A percentile compares a stretch with the other conserved stretches of the same genome.
Evolutionary conservation across 2,329 filamentous ascomycete species (phyloP).

Genomic region (Aspergillus spinulosporus): DNA sequence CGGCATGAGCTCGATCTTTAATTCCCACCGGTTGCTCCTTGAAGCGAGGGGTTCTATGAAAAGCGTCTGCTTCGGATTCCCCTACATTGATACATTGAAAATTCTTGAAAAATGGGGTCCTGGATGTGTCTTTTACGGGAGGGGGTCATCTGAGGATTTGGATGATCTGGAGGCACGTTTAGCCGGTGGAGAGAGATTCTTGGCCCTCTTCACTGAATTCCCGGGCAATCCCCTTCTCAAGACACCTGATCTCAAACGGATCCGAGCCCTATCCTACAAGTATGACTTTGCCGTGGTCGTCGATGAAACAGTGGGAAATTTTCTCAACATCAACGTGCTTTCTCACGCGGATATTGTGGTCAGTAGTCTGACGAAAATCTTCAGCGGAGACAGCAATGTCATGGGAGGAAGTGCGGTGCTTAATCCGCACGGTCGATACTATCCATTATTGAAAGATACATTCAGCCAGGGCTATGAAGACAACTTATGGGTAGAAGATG

Average conservation of each 20-base stretch:
- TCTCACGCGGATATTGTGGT: conserved; percentile 88
- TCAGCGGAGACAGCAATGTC: conserved; percentile 96
- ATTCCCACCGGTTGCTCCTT: conserved; percentile 74
- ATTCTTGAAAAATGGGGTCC: conserved; percentile 92
- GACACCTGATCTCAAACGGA: conserved; percentile 80
- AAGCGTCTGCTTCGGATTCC: conserved; percentile 93
- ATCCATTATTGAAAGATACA: conserved; percentile 65
- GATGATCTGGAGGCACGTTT: conserved; percentile 78
- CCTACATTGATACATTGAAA: conserved; percentile 95
- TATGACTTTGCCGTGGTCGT: conserved; percentile 89
- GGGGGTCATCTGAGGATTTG: conserved; percentile 72
- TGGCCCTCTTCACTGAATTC: conserved; percentile 91
- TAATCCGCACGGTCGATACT: conserved; percentile 69
- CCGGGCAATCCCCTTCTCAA: conserved; percentile 87
- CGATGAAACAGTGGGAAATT: conserved; percentile 95
- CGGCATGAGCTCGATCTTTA: conserved; percentile 96
- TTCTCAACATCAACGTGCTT: conserved; percentile 91
- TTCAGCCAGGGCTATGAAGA: conserved; percentile 73
- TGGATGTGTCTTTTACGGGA: conserved; percentile 83
- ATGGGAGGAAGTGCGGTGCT: conserved; percentile 80
- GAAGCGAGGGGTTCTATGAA: conserved; percentile 63
- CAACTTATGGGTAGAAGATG: conserved; percentile 91
- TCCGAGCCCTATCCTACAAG: conserved; percentile 73
- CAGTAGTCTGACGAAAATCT: conserved; percentile 93
- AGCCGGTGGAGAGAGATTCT: conserved; percentile 69